Evolutionary conservation across 192 early-diverging fungal genomes (phyloP).

Genomic region (Lobosporangium transversale): DNA sequence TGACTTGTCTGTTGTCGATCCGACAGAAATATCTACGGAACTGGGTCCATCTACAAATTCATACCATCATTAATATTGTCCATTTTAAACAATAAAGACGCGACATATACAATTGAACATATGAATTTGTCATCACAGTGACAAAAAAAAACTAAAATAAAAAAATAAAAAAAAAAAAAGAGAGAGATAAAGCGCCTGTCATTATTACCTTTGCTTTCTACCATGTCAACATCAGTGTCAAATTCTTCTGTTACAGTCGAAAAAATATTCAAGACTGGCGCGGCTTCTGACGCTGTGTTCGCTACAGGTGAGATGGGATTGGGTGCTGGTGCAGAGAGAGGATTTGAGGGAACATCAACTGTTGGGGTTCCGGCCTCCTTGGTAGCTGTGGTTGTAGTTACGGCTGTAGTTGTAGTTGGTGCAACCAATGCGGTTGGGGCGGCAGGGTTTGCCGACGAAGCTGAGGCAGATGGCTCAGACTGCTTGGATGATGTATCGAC

Average conservation of each 20-base stretch:
- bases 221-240: constrained; percentile 11
- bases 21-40: neutral
- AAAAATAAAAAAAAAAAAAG: neutral
- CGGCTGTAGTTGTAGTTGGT: neutral
- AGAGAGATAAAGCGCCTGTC: neutral
- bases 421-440: neutral
- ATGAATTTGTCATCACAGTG: too few species aligned
- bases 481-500: neutral
- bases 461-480: neutral
- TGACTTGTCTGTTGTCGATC: neutral
- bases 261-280: neutral
- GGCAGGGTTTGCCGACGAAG: neutral
- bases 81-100: too few species aligned
- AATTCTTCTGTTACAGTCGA: neutral
- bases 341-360: neutral
- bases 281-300: neutral
- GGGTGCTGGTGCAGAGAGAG: neutral
- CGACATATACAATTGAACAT: too few species aligned
- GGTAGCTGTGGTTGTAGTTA: neutral
- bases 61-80: too few species aligned
- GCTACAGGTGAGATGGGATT: constrained; percentile 1
- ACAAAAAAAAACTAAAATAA: neutral
- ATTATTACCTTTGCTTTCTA: constrained; percentile 10
- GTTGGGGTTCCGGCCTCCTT: neutral
- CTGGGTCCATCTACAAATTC: neutral